Conservation (phyloP, 78 protist genomes). For the Thecamonas trahens region DNA sequence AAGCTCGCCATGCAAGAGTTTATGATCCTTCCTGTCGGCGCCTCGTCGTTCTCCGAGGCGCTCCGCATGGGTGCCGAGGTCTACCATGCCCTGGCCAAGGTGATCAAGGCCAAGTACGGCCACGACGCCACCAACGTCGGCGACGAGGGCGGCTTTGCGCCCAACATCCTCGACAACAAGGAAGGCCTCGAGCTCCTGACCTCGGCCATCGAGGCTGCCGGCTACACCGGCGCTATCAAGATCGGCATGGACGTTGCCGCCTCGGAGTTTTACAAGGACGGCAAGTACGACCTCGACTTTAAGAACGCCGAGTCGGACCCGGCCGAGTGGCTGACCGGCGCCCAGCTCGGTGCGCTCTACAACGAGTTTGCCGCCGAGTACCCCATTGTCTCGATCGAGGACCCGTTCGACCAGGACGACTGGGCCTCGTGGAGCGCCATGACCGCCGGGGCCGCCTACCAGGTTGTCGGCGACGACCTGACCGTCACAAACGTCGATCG, state of each 20-base stretch:
- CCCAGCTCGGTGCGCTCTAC: conserved; percentile 58
- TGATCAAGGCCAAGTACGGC: conserved; percentile 76
- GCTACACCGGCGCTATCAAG: conserved; percentile 74
- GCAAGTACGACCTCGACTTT: conserved; percentile 94
- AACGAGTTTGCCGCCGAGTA: conserved; percentile 12
- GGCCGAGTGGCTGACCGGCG: conserved; percentile 17
- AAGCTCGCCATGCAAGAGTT: conserved; percentile 89
- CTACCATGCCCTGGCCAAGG: conserved; percentile 88
- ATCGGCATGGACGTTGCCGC: conserved; percentile 96
- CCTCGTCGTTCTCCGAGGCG: conserved; percentile 83
- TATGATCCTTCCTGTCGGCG: conserved; percentile 88
- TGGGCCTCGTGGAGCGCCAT: conserved; percentile 71
- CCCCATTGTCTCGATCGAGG: conserved; percentile 94
- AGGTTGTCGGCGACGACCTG: conserved; percentile 98
- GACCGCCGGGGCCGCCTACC: conserved; percentile 37
- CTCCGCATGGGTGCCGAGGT: conserved; percentile 92
- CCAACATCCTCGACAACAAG: conserved; percentile 64
- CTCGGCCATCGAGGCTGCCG: conserved; percentile 94
- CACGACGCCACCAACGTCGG: conserved; percentile 90
- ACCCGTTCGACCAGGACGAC: conserved; percentile 97
- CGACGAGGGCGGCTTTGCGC: conserved; percentile 99
- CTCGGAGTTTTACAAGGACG: conserved; percentile 85
- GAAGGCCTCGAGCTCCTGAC: conserved; percentile 92
- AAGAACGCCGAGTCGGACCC: conserved; percentile 51
- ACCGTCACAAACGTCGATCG: conserved; percentile 94